These are phyloP conservation scores for Lentinula novae-zelandiae DNA, from an alignment of 1,284 basidiomycete species.

Conservation along the genomic window DNA sequence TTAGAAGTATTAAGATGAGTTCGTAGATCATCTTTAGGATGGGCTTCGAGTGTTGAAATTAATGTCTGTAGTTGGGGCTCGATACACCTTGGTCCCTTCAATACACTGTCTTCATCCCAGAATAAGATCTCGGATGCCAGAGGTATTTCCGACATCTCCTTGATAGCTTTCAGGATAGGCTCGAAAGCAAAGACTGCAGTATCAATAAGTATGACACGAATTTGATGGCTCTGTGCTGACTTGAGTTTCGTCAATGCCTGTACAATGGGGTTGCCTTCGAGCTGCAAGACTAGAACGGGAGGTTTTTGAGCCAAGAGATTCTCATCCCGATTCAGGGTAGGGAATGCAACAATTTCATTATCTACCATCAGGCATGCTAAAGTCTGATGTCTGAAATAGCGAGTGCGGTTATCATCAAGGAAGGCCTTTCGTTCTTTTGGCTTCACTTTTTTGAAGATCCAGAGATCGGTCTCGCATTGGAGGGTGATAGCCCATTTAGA, in stretches of 20 bases:
- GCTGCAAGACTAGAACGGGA: constrained; percentile 48
- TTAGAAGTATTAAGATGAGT: constrained; percentile 31
- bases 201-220: constrained; percentile 54
- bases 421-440: constrained; percentile 29
- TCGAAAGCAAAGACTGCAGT: constrained; percentile 60
- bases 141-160: constrained; percentile 39
- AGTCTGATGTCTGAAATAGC: constrained; percentile 48
- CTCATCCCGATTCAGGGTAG: constrained; percentile 51
- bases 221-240: constrained; percentile 19
- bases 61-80: constrained; percentile 21
- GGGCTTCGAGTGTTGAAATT: constrained; percentile 27
- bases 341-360: constrained; percentile 46
- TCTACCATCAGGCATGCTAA: constrained; percentile 47
- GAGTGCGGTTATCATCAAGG: constrained; percentile 35
- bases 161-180: constrained; percentile 51
- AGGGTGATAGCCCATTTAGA: constrained; percentile 46
- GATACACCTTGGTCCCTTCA: constrained; percentile 8
- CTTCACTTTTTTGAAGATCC: constrained; percentile 31
- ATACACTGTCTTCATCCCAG: constrained; percentile 36
- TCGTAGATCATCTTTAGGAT: constrained; percentile 39
- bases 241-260: constrained; percentile 38
- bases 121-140: constrained; percentile 47
- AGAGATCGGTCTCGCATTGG: constrained; percentile 38
- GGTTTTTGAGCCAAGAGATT: constrained; percentile 41
- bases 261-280: constrained; percentile 40